Conservation (phyloP, 208 protist genomes). For the Trichomonas gallinae region DNA sequence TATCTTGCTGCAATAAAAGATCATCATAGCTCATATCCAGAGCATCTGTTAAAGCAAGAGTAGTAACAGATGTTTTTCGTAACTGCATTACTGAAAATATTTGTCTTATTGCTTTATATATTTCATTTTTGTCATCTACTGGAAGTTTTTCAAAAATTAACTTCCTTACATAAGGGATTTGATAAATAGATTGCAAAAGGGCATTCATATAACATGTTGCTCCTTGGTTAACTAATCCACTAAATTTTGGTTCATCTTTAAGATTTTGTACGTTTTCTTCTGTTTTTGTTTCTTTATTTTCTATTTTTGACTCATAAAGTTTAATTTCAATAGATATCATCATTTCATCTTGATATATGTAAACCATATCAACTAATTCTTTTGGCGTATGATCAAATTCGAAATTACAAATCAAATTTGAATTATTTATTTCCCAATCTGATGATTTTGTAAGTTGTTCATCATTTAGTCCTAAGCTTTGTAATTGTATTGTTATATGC, state of each 20-base stretch:
- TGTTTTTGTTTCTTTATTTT: neutral
- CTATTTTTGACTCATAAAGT: neutral
- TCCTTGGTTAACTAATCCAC: constrained; percentile 66
- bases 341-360: neutral
- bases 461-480: neutral
- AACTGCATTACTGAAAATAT: neutral
- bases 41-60: neutral
- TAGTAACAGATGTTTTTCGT: neutral
- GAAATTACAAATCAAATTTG: neutral
- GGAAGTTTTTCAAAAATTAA: neutral
- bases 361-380: neutral
- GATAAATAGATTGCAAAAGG: constrained; percentile 59
- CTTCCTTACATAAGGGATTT: constrained; percentile 48
- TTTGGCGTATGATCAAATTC: neutral
- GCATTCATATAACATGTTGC: constrained; percentile 75
- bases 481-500: neutral
- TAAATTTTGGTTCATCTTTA: constrained; percentile 47
- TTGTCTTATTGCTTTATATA: neutral
- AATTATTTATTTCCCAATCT: neutral
- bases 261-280: neutral
- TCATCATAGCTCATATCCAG: neutral
- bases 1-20: neutral
- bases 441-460: neutral
- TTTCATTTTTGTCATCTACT: neutral
- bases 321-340: neutral